Percentiles rank a stretch among this genome's conserved stretches.
These are phyloP conservation scores for Kwoniella shivajii DNA, from an alignment of 1,284 basidiomycete species.

Conservation along the genomic window DNA sequence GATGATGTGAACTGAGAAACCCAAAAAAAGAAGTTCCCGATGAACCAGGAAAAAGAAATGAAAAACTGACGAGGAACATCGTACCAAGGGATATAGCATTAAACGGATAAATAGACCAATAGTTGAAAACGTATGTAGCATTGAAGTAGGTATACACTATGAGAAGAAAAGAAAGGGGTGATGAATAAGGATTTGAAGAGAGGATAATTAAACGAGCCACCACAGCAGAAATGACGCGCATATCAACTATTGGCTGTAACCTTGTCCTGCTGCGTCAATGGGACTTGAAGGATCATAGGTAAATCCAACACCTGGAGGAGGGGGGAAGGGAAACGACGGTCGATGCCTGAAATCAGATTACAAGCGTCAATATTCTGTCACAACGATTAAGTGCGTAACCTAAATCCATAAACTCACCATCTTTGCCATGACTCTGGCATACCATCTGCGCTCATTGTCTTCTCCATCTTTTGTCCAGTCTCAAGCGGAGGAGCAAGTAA, in stretches of 20 bases:
- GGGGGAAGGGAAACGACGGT: constrained; percentile 47
- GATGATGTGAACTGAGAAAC: no score
- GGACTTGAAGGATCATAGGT: constrained; percentile 24
- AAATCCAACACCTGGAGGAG: constrained; percentile 32
- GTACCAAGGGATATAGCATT: no score
- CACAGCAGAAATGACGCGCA: no score
- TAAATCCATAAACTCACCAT: constrained; percentile 34
- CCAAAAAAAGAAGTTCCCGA: no score
- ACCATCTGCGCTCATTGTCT: constrained; percentile 19
- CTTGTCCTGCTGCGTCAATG: constrained; percentile 14
- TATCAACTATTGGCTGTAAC: constrained; percentile 15
- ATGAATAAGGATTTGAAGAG: no score
- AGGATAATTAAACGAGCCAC: no score
- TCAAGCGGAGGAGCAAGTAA: constrained; percentile 28
- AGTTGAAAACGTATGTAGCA: no score
- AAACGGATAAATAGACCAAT: no score
- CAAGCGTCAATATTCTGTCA: background rate
- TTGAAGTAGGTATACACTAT: no score
- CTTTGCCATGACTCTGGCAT: constrained; percentile 34
- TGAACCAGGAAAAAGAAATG: no score
- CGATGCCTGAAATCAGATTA: constrained; percentile 33
- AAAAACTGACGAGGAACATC: no score
- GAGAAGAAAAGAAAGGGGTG: no score
- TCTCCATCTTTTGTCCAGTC: constrained; percentile 33
- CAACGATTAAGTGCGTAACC: background rate